Evolutionary conservation across 208 protist species (phyloP).

Genomic region (Borovskyia barvae): DNA sequence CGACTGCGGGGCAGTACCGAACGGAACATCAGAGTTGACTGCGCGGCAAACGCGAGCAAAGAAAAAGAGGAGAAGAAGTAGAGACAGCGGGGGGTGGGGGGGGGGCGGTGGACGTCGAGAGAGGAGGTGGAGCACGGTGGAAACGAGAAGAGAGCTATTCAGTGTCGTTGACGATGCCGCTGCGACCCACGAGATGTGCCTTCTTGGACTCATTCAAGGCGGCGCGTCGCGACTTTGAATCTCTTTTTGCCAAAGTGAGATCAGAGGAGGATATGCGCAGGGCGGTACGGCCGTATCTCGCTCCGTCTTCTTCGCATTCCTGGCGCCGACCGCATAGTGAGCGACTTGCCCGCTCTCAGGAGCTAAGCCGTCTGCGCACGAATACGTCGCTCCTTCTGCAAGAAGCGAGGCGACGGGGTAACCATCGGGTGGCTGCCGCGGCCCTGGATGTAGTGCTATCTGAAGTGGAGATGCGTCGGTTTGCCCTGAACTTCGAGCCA

Average conservation of each 20-base stretch:
- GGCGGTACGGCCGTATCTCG: constrained; percentile 36
- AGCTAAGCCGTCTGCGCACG: constrained; percentile 46
- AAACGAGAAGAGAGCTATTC: too few relatives aligned
- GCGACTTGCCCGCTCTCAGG: constrained; percentile 26
- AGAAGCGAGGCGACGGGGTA: constrained; percentile 49
- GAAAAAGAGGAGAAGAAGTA: not conserved
- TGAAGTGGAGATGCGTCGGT: constrained; percentile 6
- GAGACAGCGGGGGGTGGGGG: not conserved
- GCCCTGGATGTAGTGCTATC: constrained; percentile 43
- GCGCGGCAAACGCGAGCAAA: not conserved
- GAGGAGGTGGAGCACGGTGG: too few relatives aligned
- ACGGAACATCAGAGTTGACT: too few relatives aligned
- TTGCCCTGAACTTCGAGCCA: constrained; percentile 37
- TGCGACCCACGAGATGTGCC: constrained; percentile 15
- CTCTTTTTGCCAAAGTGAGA: constrained; percentile 45
- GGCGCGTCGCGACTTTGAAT: constrained; percentile 30
- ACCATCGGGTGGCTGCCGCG: constrained; percentile 38
- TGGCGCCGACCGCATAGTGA: constrained; percentile 11
- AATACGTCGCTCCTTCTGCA: constrained; percentile 58
- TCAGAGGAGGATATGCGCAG: constrained; percentile 29
- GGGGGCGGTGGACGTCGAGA: too few relatives aligned
- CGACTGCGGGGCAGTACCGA: too few relatives aligned
- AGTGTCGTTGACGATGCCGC: too few relatives aligned
- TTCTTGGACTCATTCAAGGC: constrained; percentile 60
- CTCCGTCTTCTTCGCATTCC: constrained; percentile 16